Evolutionary conservation across 495 filamentous ascomycete species (phyloP), one percentile per base, ranked within the genome.

Genomic region (Hypoxylon subgilvum): DNA sequence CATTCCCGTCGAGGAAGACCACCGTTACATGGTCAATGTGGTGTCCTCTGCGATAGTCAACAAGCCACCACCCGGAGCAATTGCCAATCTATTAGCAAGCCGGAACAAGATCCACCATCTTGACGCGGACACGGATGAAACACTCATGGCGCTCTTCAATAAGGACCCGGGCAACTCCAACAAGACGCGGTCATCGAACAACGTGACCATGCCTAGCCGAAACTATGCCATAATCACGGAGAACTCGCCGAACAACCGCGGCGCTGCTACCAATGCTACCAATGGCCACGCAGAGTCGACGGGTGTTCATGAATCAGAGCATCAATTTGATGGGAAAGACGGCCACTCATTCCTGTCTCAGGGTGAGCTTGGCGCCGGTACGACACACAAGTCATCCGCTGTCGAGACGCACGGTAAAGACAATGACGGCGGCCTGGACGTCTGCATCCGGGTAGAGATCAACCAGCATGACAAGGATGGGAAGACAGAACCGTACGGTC

Each of bases 81-180:
- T 97, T n/a, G 91, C 92, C 28, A 92, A 96, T 63, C 78, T 97
- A 6, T 77, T 97, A 12, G 88, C 91, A 2, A 76, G 85, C 38
- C 76, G 91, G 36, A 97, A 97, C 77, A 96, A 92, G 74, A 88
- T 96, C 52, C 92, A 97, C 67, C 91, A 93, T 66, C 77, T 96
- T n/a, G 88, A 94, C 69, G 65, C 78, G 36, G 78, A 90, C 19
- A 95, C 91, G 2, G 88, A 95, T 69, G 93, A 96, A 78, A 96
- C 92, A 0, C 79, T 96, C 10, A 84, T 96, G 75, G 81, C 86
- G 18, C 76, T 96, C 53, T 96, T 96, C 67, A 84, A 96, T 69
- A 84, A 84, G 61, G 88, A 94, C 64, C 92, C 92, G 0, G 91
- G 91, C 17, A 76, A 78, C 18, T 74, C 74, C 8, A 80, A 75